Base-by-base conservation (phyloP, 83 land plant genomes). In the Thuja plicata region DNA sequence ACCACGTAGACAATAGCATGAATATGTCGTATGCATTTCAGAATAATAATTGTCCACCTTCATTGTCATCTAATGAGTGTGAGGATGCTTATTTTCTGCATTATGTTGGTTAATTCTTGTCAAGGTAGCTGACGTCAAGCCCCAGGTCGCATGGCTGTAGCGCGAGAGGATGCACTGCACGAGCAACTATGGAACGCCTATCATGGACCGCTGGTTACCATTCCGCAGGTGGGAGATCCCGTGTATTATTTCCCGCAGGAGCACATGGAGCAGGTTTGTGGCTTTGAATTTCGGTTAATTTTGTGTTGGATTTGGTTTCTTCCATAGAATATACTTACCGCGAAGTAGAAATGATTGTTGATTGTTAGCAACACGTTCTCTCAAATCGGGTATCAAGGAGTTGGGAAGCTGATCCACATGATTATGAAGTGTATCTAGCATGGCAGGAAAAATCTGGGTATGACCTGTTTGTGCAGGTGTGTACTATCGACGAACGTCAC, bases 231-330 rank as follows among this genome's bases (percentile, higher is more conserved):
- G 19, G 91, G 92, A 16, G 96, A 95, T 87, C 92, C 93, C 30
- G 92, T 92, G 77, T 92, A 91, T 84, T 95, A 95, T 88, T 95
- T 95, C 88, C 96, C 96, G 5, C 94, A 95, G 62, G 96, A 94
- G 66, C 94, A 95, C 50, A 93, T 95, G 91, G 96, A 95, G 85
- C 96, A 94, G 94, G 95, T 84, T 17, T 3, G 82, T 84, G 5
- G 73, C 32, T 21, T 66, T 66, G 2, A 76, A 35, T 76, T 76
- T 34, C 0, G 0, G 35, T 15, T 4, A 32, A 76, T 35, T 32
- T 10, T 12, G 38, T 15, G 38, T 19, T 34, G 35, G 19, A 35
- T 76, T 76, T 76, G 79, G 38, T 76, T 54, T 16, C 57, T 54
- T n/a, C n/a, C n/a, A n/a, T n/a, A n/a, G n/a, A n/a, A n/a, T n/a